Conservation (phyloP, 805 yeast species). For the Kregervanrija fluxuum region DNA sequence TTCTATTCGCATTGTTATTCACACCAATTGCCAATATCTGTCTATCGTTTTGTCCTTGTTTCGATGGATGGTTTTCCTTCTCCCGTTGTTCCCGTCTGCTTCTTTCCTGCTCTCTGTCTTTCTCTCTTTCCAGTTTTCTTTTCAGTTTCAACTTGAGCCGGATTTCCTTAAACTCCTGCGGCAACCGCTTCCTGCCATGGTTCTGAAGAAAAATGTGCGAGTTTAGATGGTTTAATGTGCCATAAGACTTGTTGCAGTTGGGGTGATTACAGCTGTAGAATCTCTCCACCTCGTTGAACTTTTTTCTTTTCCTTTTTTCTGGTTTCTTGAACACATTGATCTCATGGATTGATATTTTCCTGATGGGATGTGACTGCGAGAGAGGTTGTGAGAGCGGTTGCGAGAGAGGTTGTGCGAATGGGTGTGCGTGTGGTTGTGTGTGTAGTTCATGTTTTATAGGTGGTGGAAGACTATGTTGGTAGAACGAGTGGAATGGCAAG, state of each 20-base stretch:
- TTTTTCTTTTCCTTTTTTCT: conserved; percentile 43
- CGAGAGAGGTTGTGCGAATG: no score
- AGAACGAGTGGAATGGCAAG: no score
- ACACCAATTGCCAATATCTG: no score
- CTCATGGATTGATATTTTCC: no score
- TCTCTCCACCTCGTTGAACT: conserved; percentile 50
- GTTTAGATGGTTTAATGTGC: conserved; percentile 52
- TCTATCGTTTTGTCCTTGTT: not conserved
- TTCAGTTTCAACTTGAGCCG: conserved; percentile 34
- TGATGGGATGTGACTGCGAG: no score
- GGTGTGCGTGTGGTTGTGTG: no score
- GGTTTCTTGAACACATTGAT: conserved; percentile 2
- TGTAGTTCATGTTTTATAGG: no score
- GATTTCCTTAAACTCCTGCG: conserved; percentile 47
- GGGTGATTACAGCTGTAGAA: conserved; percentile 41
- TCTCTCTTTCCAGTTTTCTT: conserved; percentile 8
- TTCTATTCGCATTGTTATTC: no score
- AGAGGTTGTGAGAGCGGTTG: no score
- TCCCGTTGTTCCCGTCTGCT: not conserved
- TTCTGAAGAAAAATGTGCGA: conserved; percentile 47
- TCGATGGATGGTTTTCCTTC: not conserved
- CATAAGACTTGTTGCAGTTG: conserved; percentile 47
- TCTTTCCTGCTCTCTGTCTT: not conserved
- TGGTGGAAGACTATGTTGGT: no score
- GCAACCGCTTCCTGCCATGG: conserved; percentile 49